Evolutionary conservation across 2,329 filamentous ascomycete species (phyloP).

Genomic region (Ascochyta pisi): DNA sequence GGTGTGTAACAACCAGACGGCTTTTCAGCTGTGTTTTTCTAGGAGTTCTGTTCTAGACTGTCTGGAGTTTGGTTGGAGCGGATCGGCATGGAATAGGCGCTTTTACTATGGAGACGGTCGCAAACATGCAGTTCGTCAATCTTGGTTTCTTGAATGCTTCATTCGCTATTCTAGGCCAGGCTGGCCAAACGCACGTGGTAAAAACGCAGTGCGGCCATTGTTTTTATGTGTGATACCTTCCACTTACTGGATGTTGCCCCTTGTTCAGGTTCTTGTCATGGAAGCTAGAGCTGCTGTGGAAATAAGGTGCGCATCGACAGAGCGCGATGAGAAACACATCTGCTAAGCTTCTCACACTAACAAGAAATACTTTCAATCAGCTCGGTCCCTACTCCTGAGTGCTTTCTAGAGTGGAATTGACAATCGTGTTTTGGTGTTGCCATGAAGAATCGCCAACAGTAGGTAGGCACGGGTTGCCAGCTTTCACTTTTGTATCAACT

Average conservation of each 20-base stretch:
- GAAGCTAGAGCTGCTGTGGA: too few species aligned
- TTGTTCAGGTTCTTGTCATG: too few species aligned
- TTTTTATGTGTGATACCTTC: not conserved
- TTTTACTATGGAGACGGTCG: not conserved
- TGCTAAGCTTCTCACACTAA: too few species aligned
- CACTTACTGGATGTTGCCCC: too few species aligned
- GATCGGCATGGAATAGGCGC: conserved; percentile 11
- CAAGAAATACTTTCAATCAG: too few species aligned
- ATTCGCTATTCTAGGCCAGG: not conserved
- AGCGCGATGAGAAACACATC: too few species aligned
- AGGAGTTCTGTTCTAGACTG: not conserved
- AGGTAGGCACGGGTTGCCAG: too few species aligned
- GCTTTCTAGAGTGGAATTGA: not conserved
- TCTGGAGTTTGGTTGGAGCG: not conserved
- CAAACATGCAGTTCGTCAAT: not conserved
- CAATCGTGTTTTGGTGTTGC: not conserved
- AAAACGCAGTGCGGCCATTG: not conserved
- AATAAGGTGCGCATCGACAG: too few species aligned
- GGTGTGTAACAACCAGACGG: conserved; percentile 66
- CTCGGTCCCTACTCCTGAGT: too few species aligned
- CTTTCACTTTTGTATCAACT: too few species aligned
- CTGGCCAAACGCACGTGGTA: not conserved
- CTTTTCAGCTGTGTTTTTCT: not conserved
- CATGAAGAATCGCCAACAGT: too few species aligned
- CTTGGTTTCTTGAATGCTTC: not conserved